phyloP scores from a whole-genome alignment of 441 rosid species.

The Raphanus hybrid region DNA sequence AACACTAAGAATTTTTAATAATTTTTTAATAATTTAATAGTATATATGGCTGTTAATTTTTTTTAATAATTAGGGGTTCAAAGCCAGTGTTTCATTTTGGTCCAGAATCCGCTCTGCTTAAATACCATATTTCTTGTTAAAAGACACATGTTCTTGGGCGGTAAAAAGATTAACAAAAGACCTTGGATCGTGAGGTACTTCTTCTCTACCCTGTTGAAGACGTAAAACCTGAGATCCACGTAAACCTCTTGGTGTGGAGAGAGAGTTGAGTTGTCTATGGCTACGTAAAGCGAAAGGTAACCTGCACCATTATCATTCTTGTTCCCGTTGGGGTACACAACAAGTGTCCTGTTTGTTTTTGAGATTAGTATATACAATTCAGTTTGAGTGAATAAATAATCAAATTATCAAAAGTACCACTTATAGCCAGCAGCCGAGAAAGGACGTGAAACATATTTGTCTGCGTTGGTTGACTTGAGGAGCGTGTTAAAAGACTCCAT shows the following conservation, averaged over 20 bases:
- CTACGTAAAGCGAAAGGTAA: background rate
- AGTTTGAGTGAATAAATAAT: background rate
- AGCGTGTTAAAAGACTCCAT: background rate
- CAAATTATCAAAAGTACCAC: background rate
- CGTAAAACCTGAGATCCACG: background rate
- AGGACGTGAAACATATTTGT: background rate
- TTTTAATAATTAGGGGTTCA: background rate
- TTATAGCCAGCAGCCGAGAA: background rate
- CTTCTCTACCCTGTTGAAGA: background rate
- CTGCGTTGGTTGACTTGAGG: background rate
- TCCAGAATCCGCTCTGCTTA: background rate
- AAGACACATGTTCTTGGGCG: background rate
- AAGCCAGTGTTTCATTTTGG: background rate
- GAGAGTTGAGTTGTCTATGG: conserved; percentile 4
- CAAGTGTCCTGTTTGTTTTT: background rate
- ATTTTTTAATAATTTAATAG: background rate
- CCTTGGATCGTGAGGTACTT: conserved; percentile 1
- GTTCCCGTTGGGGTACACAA: background rate
- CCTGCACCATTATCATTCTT: conserved; percentile 3
- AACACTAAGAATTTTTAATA: background rate
- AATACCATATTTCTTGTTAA: background rate
- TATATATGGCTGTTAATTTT: background rate
- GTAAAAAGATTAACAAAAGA: background rate
- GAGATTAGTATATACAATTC: background rate
- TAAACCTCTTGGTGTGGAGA: background rate